A percentile compares a stretch with the other conserved stretches of the same genome.
Evolutionary conservation across 164 flowering plant species (phyloP).

Genomic region (Kalanchoe fedtschenkoi): DNA sequence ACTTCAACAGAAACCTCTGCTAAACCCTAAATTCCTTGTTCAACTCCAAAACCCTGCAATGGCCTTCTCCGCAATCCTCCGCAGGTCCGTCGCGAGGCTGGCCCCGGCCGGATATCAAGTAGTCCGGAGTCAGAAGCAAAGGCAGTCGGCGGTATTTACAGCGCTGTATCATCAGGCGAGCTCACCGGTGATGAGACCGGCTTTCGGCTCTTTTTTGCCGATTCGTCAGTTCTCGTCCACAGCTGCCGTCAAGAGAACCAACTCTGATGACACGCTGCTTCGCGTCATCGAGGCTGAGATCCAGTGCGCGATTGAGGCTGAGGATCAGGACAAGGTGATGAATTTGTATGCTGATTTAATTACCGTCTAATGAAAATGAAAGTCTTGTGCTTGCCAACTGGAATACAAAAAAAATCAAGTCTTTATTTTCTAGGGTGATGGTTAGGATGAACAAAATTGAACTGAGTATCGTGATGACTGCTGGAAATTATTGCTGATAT

Average conservation of each 20-base stretch:
- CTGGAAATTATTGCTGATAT: too few relatives aligned
- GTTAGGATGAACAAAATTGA: too few relatives aligned
- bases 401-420: too few relatives aligned
- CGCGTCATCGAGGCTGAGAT: slow-evolving; percentile 53
- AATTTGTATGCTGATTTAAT: not conserved
- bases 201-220: slow-evolving; percentile 8
- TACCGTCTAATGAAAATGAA: not conserved
- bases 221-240: slow-evolving; percentile 19
- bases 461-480: too few relatives aligned
- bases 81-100: slow-evolving; percentile 30
- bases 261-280: slow-evolving; percentile 37
- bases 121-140: slow-evolving; percentile 17
- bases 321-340: slow-evolving; percentile 33
- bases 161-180: slow-evolving; percentile 19
- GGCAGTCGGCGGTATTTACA: slow-evolving; percentile 19
- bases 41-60: slow-evolving; percentile 16
- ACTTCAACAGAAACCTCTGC: not conserved
- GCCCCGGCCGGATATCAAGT: slow-evolving; percentile 31
- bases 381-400: too few relatives aligned
- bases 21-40: slow-evolving; percentile 9
- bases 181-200: slow-evolving; percentile 10
- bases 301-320: slow-evolving; percentile 35
- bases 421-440: too few relatives aligned
- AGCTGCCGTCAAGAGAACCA: slow-evolving; percentile 14
- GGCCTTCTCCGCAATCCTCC: slow-evolving; percentile 41